phyloP scores from a whole-genome alignment of 805 yeast genomes.

The Saccharomycopsis lassenensis region DNA sequence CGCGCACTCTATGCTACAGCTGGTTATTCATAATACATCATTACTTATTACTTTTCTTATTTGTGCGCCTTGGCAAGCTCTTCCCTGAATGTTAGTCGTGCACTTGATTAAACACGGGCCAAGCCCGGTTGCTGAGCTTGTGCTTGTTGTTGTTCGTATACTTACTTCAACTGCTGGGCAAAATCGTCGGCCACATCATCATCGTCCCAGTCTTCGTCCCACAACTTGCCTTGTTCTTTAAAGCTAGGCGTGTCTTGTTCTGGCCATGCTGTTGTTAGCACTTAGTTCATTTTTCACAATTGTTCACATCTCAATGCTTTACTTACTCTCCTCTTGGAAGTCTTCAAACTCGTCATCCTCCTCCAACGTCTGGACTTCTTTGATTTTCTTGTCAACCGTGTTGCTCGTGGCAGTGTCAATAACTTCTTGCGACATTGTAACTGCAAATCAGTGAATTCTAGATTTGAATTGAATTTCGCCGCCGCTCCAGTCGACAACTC shows the following conservation, averaged over 20 bases:
- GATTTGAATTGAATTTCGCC: too few relatives aligned
- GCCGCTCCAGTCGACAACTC: too few relatives aligned
- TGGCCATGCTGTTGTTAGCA: constrained; percentile 46
- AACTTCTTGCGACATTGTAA: too few relatives aligned
- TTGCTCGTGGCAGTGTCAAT: too few relatives aligned
- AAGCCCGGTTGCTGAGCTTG: background rate
- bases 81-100: too few relatives aligned
- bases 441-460: too few relatives aligned
- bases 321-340: constrained; percentile 70
- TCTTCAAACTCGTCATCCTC: constrained; percentile 98
- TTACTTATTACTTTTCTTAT: too few relatives aligned
- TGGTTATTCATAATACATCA: too few relatives aligned
- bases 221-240: constrained; percentile 48
- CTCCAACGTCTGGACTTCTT: constrained; percentile 57
- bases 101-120: too few relatives aligned
- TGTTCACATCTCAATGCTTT: background rate
- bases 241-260: constrained; percentile 41
- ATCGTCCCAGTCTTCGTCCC: constrained; percentile 99
- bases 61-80: too few relatives aligned
- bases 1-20: too few relatives aligned
- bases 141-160: constrained; percentile 16
- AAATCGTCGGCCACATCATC: constrained; percentile 90
- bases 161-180: constrained; percentile 57
- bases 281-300: constrained; percentile 2
- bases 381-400: too few relatives aligned